Evolutionary conservation across 306 rosid species (phyloP).

Genomic region (Elaeagnus macrophylla): DNA sequence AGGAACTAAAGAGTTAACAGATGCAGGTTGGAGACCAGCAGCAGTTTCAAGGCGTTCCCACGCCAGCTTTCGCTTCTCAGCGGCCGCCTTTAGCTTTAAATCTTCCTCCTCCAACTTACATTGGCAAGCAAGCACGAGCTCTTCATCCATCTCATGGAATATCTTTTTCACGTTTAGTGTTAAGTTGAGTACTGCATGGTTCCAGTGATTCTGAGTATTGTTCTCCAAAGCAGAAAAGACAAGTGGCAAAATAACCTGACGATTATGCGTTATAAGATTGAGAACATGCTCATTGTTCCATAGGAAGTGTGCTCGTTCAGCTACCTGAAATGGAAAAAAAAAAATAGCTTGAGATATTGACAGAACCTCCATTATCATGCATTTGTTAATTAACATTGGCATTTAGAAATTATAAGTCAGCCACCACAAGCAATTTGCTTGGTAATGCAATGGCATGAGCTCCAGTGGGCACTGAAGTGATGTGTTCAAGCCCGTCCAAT

Average conservation of each 20-base stretch:
- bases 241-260: conserved; percentile 72
- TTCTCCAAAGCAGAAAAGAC: conserved; percentile 79
- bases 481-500: no score
- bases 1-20: conserved; percentile 43
- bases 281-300: conserved; percentile 92
- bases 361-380: background rate
- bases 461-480: no score
- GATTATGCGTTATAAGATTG: conserved; percentile 66
- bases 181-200: conserved; percentile 86
- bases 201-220: conserved; percentile 82
- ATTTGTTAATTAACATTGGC: background rate
- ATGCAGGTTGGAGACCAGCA: conserved; percentile 30
- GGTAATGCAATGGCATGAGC: no score
- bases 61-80: conserved; percentile 67
- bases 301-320: conserved; percentile 87
- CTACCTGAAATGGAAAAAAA: conserved; percentile 45
- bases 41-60: conserved; percentile 86
- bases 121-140: conserved; percentile 67
- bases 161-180: conserved; percentile 70
- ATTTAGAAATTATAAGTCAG: no score
- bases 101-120: conserved; percentile 63
- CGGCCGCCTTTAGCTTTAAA: conserved; percentile 32
- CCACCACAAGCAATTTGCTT: no score
- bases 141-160: conserved; percentile 81
- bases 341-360: background rate